These are phyloP conservation scores for Pythium scleroteichum DNA, from an alignment of 352 stramenopile species.

Conservation along the genomic window DNA sequence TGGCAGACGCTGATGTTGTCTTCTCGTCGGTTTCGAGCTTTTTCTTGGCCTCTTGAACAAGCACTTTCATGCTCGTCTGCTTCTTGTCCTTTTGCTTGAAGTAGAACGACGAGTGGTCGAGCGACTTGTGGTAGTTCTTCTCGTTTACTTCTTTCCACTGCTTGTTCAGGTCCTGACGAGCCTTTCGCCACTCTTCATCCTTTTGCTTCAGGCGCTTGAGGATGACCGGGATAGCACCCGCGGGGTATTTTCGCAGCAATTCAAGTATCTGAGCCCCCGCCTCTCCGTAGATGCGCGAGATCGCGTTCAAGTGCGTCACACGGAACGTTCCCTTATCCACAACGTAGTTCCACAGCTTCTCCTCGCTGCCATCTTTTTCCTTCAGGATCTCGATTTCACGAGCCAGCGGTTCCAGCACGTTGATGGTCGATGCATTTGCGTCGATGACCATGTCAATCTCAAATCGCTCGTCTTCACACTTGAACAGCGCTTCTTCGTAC, in stretches of 20 bases:
- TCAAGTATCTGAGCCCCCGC: constrained; percentile 90
- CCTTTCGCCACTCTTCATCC: constrained; percentile 95
- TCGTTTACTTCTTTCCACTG: constrained; percentile 98
- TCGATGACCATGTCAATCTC: constrained; percentile 96
- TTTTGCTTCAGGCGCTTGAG: constrained; percentile 98
- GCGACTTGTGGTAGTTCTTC: constrained; percentile 98
- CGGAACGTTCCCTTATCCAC: constrained; percentile 95
- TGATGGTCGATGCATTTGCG: constrained; percentile 94
- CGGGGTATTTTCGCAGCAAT: constrained; percentile 95
- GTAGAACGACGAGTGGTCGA: constrained; percentile 99
- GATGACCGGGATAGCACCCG: constrained; percentile 97
- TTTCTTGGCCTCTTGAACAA: constrained; percentile 90
- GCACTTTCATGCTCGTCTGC: constrained; percentile 93
- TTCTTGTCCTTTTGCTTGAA: constrained; percentile 99
- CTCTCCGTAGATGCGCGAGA: constrained; percentile 98
- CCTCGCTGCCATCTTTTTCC: constrained; percentile 56
- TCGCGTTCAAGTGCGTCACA: constrained; percentile 97
- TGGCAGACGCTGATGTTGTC: constrained; percentile 10
- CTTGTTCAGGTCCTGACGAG: constrained; percentile 94
- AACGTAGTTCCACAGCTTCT: constrained; percentile 86
- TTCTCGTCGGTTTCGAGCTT: constrained; percentile 74
- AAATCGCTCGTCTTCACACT: constrained; percentile 98
- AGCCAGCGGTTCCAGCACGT: constrained; percentile 93
- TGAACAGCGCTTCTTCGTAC: constrained; percentile 99
- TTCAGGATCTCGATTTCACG: constrained; percentile 93